Evolutionary conservation across 1,284 basidiomycete species (phyloP), one percentile per base, ranked within the genome.

Genomic region (Cutaneotrichosporon arboriforme): DNA sequence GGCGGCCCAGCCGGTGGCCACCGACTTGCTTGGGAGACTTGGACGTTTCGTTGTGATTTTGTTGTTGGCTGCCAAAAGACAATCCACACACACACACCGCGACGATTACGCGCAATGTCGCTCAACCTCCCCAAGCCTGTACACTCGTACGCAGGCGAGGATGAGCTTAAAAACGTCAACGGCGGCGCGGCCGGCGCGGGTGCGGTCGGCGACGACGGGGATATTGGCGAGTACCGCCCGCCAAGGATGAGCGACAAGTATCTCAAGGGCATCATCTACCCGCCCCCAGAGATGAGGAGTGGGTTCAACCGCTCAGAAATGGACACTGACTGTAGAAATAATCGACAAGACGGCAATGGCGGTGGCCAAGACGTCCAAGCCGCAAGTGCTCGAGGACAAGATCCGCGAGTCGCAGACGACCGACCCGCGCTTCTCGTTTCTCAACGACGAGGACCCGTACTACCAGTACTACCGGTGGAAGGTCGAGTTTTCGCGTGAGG

Each of bases 341-440:
- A 92, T 98, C 64, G 96, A 98, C 80, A 86, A 92, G 69, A 98
- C 96, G 7, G 93, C 96, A 13, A 75, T 82, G n/a, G 93, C 90
- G 59, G 88, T 98, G 58, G 90, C 92, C 18, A 86, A 88, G 63
- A 91, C 90, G 21, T 85, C 86, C 18, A 89, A 93, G 65, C 90
- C 91, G 3, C 81, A 83, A 13, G 83, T 86, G 63, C 91, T 97
- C 66, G 93, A 97, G 77, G 88, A 91, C 73, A 93, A 93, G 79
- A 91, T 97, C 72, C 84, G 90, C 65, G 90, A 94, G 77, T 85
- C 87, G 68, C 91, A 93, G 75, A 89, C 90, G 77, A 83, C 84
- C 60, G 92, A 97, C 79, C 89, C 91, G 60, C 91, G 94, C 76
- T 97, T 97, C 80, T 88, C 91, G 52, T 97, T 97, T 79, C 81